Conservation (phyloP, 2,329 filamentous ascomycete genomes). For the Karstenula rhodostoma region DNA sequence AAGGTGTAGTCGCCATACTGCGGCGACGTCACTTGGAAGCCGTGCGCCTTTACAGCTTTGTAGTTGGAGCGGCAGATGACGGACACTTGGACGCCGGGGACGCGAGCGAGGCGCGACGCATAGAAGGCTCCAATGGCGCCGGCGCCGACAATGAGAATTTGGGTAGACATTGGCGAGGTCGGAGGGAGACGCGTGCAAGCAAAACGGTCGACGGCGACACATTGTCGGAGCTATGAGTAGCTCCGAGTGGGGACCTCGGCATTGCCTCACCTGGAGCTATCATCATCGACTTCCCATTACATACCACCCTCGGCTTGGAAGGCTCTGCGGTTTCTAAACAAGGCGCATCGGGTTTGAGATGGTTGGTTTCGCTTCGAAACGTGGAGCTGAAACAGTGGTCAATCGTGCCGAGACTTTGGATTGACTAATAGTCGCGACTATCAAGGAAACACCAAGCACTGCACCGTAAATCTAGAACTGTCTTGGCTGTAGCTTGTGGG, state of each 20-base stretch:
- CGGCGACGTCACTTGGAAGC: slow-evolving; percentile 71
- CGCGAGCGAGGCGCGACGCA: slow-evolving; percentile 71
- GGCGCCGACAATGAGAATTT: slow-evolving; percentile 73
- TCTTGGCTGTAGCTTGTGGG: slow-evolving; percentile 19
- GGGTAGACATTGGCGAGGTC: slow-evolving; percentile 47
- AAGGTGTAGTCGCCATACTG: slow-evolving; percentile 74
- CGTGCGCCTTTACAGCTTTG: slow-evolving; percentile 65
- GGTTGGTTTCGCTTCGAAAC: slow-evolving; percentile 12
- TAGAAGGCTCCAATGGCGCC: slow-evolving; percentile 78
- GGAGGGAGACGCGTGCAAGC: background rate
- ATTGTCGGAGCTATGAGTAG: slow-evolving; percentile 15
- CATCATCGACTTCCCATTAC: background rate
- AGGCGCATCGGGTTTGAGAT: slow-evolving; percentile 6
- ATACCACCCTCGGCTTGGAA: slow-evolving; percentile 1
- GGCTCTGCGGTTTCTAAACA: slow-evolving; percentile 7
- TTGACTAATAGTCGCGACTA: background rate
- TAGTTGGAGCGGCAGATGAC: slow-evolving; percentile 80
- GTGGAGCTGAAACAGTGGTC: slow-evolving; percentile 19
- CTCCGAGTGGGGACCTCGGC: slow-evolving; percentile 11
- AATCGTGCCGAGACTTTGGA: slow-evolving; percentile 17
- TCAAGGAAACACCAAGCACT: slow-evolving; percentile 13
- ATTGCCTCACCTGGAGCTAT: background rate
- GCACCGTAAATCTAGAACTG: slow-evolving; percentile 7
- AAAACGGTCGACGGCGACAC: background rate
- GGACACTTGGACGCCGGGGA: slow-evolving; percentile 66